Evolutionary conservation across 768 basidiomycete species (phyloP).

Genomic region (Melanogaster broomeanus): DNA sequence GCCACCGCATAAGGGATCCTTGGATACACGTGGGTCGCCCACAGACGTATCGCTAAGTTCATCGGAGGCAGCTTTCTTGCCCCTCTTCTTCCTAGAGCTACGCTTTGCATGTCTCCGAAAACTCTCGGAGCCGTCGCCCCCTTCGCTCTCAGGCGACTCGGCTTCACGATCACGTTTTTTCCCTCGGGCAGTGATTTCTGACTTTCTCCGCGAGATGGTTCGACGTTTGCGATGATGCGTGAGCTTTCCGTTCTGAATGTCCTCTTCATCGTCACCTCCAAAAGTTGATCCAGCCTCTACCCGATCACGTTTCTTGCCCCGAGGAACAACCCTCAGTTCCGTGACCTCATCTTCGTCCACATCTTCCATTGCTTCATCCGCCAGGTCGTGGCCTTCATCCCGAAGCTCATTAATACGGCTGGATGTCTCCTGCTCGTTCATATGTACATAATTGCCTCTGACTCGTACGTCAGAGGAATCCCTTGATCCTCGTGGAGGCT

Average conservation of each 20-base stretch:
- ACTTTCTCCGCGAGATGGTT: slow-evolving; percentile 53
- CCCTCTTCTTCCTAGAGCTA: slow-evolving; percentile 52
- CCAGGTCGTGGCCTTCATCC: slow-evolving; percentile 47
- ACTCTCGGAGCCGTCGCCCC: slow-evolving; percentile 11
- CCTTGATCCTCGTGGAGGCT: slow-evolving; percentile 47
- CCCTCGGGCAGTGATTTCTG: slow-evolving; percentile 49
- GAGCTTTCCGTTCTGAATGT: slow-evolving; percentile 41
- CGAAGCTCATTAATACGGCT: slow-evolving; percentile 38
- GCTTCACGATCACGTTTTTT: slow-evolving; percentile 68
- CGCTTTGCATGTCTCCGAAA: slow-evolving; percentile 4
- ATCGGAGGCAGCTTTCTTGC: slow-evolving; percentile 44
- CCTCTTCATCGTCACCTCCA: slow-evolving; percentile 55
- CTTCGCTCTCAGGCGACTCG: slow-evolving; percentile 43
- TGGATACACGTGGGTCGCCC: slow-evolving; percentile 49
- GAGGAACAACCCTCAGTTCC: slow-evolving; percentile 37
- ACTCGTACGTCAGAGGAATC: slow-evolving; percentile 46
- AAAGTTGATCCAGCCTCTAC: slow-evolving; percentile 72
- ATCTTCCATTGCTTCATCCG: slow-evolving; percentile 37
- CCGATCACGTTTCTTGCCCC: slow-evolving; percentile 77
- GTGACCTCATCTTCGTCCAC: slow-evolving; percentile 44
- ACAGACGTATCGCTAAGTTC: slow-evolving; percentile 49
- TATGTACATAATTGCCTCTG: slow-evolving; percentile 41
- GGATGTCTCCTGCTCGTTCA: slow-evolving; percentile 46
- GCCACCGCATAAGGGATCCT: slow-evolving; percentile 52
- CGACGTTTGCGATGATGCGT: slow-evolving; percentile 58